Evolutionary conservation across 2,329 filamentous ascomycete species (phyloP).

Genomic region (Colletotrichum phormii): DNA sequence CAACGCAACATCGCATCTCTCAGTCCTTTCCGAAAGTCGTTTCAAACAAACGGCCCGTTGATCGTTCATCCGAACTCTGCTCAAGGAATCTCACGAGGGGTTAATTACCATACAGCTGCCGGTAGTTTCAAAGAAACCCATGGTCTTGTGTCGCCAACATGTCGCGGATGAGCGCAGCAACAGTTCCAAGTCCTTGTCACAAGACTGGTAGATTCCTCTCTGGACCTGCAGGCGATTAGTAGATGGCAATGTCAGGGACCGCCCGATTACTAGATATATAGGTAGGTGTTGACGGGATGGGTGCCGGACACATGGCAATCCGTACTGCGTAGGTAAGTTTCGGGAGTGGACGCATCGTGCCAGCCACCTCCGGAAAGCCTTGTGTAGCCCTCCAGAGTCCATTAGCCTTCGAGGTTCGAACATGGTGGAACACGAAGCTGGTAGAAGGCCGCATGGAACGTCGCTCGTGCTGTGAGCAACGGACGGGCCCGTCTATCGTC

Average conservation of each 20-base stretch:
- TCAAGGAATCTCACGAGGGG: neutral
- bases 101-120: neutral
- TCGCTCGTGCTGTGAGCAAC: neutral
- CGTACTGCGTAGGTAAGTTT: neutral
- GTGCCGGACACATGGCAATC: constrained; percentile 8
- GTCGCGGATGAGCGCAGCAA: neutral
- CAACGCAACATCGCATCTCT: constrained; percentile 15
- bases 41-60: constrained; percentile 17
- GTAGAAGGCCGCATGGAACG: constrained; percentile 11
- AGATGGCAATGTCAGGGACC: constrained; percentile 16
- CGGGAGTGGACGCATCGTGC: neutral
- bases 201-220: neutral
- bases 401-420: neutral
- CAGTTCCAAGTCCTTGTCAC: neutral
- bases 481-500: neutral
- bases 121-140: neutral
- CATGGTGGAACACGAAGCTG: neutral
- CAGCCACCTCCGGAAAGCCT: neutral
- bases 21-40: constrained; percentile 1
- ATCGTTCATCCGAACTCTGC: neutral
- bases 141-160: neutral
- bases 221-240: constrained; percentile 17
- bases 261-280: neutral
- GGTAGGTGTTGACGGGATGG: neutral
- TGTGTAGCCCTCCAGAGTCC: neutral